A percentile compares a stretch with the other conserved stretches of the same genome.
These are phyloP conservation scores for Eimeria maxima DNA, from an alignment of 169 alveolate species.

Conservation along the genomic window DNA sequence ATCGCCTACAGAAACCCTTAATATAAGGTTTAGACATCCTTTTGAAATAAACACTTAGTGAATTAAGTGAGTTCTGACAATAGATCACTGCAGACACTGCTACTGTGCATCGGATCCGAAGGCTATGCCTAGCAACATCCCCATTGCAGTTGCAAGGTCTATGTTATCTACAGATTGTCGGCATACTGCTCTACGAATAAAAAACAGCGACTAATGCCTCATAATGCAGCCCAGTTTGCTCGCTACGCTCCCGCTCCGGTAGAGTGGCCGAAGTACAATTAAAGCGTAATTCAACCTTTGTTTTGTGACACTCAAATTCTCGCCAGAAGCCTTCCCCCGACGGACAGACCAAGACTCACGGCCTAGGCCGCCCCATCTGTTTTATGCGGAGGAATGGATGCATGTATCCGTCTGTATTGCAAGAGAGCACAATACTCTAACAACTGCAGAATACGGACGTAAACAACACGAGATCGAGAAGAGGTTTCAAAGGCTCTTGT, in stretches of 20 bases:
- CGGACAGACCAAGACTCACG: neutral
- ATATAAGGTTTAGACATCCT: neutral
- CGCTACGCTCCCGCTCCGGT: too few species aligned
- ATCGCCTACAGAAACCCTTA: neutral
- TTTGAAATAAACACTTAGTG: neutral
- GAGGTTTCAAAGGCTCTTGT: conserved; percentile 17
- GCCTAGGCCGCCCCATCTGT: neutral
- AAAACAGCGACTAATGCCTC: neutral
- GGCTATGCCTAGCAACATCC: neutral
- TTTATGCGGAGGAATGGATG: neutral
- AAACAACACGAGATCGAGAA: conserved; percentile 9
- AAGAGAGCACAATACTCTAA: neutral
- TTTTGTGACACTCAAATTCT: conserved; percentile 42
- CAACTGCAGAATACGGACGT: neutral
- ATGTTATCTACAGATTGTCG: neutral
- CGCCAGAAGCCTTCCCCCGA: neutral
- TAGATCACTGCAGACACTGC: neutral
- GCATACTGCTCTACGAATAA: neutral
- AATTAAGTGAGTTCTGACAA: neutral
- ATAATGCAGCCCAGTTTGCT: too few species aligned
- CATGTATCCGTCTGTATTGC: neutral
- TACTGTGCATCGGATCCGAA: too few species aligned
- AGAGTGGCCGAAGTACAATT: neutral
- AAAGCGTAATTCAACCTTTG: conserved; percentile 21
- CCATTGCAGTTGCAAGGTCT: neutral